These are phyloP conservation scores for Gomphus bonarii DNA, from an alignment of 1,284 basidiomycete genomes.

Conservation along the genomic window DNA sequence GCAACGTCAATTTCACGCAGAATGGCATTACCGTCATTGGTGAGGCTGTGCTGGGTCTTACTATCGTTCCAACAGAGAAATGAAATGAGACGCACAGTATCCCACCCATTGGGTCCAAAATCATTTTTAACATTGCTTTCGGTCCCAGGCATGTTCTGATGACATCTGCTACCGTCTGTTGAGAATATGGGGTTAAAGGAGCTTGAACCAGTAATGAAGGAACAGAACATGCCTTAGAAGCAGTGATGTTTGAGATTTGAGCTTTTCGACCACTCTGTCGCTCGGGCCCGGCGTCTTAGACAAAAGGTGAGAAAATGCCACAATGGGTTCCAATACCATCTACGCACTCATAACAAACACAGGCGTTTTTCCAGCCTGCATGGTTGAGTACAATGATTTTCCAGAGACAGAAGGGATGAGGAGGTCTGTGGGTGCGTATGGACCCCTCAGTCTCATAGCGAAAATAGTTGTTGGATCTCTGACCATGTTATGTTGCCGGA, in stretches of 20 bases:
- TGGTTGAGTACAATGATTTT: conserved; percentile 6
- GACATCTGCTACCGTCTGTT: conserved; percentile 94
- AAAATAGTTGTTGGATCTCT: conserved; percentile 6
- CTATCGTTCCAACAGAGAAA: not conserved
- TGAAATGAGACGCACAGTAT: conserved; percentile 58
- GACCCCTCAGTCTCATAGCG: not conserved
- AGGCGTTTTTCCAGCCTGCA: conserved; percentile 22
- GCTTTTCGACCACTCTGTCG: conserved; percentile 92
- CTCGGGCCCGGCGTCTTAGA: conserved; percentile 82
- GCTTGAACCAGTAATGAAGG: not conserved
- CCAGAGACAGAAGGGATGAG: not conserved
- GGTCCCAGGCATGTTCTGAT: conserved; percentile 96
- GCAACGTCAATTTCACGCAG: conserved; percentile 96
- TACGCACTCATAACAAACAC: conserved; percentile 36
- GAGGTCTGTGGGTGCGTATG: not conserved
- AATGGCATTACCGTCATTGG: conserved; percentile 97
- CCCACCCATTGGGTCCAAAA: conserved; percentile 95
- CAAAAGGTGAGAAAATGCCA: conserved; percentile 1
- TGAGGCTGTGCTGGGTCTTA: conserved; percentile 49
- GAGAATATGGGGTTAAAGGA: conserved; percentile 3
- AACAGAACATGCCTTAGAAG: conserved; percentile 68
- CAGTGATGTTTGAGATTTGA: conserved; percentile 94
- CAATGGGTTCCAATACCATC: not conserved
- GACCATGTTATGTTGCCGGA: not conserved
- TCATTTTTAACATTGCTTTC: conserved; percentile 99